Base-by-base conservation (phyloP, 164 flowering plant genomes). In the Nelumbo lutea region DNA sequence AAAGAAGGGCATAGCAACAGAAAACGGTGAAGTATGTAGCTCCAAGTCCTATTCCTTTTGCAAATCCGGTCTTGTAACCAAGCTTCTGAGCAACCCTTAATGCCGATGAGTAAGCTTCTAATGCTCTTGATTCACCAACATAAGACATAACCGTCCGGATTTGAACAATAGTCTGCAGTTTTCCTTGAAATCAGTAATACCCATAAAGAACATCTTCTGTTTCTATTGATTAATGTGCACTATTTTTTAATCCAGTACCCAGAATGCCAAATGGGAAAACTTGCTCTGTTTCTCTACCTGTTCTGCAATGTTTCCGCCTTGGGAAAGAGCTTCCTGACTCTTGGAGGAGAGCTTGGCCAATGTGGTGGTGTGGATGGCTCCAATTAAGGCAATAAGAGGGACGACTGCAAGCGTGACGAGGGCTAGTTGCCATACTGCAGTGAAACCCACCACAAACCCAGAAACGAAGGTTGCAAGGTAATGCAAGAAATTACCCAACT, bases 401-500 rank as follows among this genome's bases (percentile, higher is more conserved):
- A 89, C 97, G 13, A 92, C 96, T 3, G 95, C 99, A 5, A 95
- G 87, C 5, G 97, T 95, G 39, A 95, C 97, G 5, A 95, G 77
- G 61, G 96, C 97, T 72, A 95, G 67, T 70, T 92, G 97, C 99
- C 99, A 95, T 1, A 84, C 96, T 53, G 97, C 99, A 13, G 96
- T 90, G 79, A 95, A 95, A 46, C 99, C 99, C 69, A 95, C 97
- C 66, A 86, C 87, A 67, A 95, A 92, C 48, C 99, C 99, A 38
- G 97, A 84, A 9, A 92, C 93, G 64, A 92, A 95, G 2, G 97
- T 92, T 48, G 97, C 97, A 87, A 95, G 85, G 72, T 95, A 95
- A 73, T 95, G 98, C 41, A 90, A 81, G 76, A 95, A 95, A 78
- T 92, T 95, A 3, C 98, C 98, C 86, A 95, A 74, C 98, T 95